Base-by-base conservation (phyloP, 257 asterid species). In the Gynochthodes officinalis region DNA sequence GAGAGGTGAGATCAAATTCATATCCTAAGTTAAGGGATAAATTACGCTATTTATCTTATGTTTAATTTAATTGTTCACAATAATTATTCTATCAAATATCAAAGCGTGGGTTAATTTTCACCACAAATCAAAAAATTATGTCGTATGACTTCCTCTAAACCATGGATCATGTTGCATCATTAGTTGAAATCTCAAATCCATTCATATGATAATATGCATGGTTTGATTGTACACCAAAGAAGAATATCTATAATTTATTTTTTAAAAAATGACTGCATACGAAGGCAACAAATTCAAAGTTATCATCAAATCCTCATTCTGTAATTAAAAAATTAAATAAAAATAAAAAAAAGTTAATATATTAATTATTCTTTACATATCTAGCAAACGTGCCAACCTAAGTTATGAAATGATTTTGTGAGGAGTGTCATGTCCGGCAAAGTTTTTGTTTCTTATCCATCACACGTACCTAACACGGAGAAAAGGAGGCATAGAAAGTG, bases 381-480 rank as follows among this genome's bases (percentile, higher is more conserved):
- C 25, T 30, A 21, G 52, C 43, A 39, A 48, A 69, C 75, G 67
- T 75, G 77, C 40, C 50, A 50, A 64, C 80, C 72, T 77, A 71
- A 73, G 75, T 43, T 69, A 28, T 48, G 69, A 53, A 59, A 64
- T 71, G 59, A 44, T 53, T 55, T 61, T 72, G 28, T 50, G 54
- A 67, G 73, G 62, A 74, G 65, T 69, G 75, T 75, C 77, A 78
- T 67, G 76, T 64, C 76, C 67, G 48, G 39, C 59, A 55, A 67
- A 43, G 75, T 46, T 69, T 69, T 40, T 61, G 75, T 62, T 73
- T 72, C 75, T 64, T 72, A 40, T 78, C 76, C 74, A 69, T 75
- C 81, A 64, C 75, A 72, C 64, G 58, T 64, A 75, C 81, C 83
- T 69, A 73, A 78, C 81, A 54, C 76, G 42, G 69, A 53, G 35